Evolutionary conservation across 306 rosid genomes (phyloP), one percentile per base, ranked within the genome.

Genomic region (Arachis hypogaea): DNA sequence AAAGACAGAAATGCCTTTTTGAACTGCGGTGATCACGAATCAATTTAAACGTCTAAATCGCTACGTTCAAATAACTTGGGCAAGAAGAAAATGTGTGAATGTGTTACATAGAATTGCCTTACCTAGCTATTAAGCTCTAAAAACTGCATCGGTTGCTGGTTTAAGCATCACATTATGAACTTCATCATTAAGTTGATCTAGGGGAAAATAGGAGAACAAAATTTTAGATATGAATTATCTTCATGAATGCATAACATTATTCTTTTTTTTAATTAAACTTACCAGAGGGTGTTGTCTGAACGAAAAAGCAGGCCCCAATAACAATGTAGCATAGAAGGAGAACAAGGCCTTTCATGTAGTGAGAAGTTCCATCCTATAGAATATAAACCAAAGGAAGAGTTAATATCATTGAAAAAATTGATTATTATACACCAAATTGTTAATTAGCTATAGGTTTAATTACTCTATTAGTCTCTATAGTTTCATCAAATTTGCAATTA

Each of bases 331-430:
- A 89, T 1, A 92, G 87, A 7, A 92, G 75, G 63, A 92, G 97
- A 80, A 92, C 66, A 60, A 89, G 47, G 18, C 97, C 97, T 70
- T 92, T 92, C 77, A 92, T 68, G 88, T 92, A 92, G 85, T 88
- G 89, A 68, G 96, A 92, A 45, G 89, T 88, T 33, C 97, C 96
- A 64, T 92, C 97, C 96, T 92, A 59, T 60, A 59, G 45, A 38
- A 10, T 1, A 63, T 59, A 52, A 4, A 30, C 5, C 5, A 22
- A 7, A 16, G 28, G 11, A 66, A 60, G 14, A 40, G 9, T 67
- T 55, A 51, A 16, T 16, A 4, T 69, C 6, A 55, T 51, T 14
- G 36, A n/a, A 33, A 10, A 67, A 70, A 59, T 11, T 73, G 11
- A 65, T 61, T 11, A 18, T 36, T 0, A 33, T 55, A 42, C 11